phyloP scores from a whole-genome alignment of 345 rosid genomes.

The Eucalyptus marginata region DNA sequence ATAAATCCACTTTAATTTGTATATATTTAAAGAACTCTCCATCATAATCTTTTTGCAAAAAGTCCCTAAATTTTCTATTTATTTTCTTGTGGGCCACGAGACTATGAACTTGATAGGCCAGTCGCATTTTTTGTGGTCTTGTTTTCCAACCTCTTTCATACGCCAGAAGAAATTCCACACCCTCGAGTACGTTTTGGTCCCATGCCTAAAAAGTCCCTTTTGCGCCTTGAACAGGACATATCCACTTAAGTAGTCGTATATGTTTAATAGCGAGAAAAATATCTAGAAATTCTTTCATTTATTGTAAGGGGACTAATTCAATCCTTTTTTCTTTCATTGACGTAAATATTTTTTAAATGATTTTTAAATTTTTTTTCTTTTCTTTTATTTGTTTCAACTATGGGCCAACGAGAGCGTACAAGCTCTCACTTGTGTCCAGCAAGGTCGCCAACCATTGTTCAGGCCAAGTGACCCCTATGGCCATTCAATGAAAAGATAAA shows the following conservation, averaged over 20 bases:
- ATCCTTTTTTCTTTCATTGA: background rate
- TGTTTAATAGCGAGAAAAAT: background rate
- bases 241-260: background rate
- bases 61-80: background rate
- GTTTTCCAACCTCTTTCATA: background rate
- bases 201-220: background rate
- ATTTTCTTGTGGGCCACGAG: background rate
- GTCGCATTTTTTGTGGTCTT: background rate
- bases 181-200: background rate
- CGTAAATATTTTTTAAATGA: too few relatives aligned
- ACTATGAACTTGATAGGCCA: background rate
- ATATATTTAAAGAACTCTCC: background rate
- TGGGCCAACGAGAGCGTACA: background rate
- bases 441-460: background rate
- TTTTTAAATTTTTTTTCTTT: background rate
- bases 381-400: background rate
- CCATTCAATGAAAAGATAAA: background rate
- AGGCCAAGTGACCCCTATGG: rapidly evolving
- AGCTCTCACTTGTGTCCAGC: background rate
- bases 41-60: background rate
- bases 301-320: background rate
- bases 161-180: background rate
- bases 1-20: background rate
- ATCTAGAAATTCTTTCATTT: rapidly evolving
- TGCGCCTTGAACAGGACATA: background rate